Percentiles rank a stretch among this genome's conserved stretches.
These are phyloP conservation scores for Leccinum longicurvipes DNA, from an alignment of 768 basidiomycete genomes.

Conservation along the genomic window DNA sequence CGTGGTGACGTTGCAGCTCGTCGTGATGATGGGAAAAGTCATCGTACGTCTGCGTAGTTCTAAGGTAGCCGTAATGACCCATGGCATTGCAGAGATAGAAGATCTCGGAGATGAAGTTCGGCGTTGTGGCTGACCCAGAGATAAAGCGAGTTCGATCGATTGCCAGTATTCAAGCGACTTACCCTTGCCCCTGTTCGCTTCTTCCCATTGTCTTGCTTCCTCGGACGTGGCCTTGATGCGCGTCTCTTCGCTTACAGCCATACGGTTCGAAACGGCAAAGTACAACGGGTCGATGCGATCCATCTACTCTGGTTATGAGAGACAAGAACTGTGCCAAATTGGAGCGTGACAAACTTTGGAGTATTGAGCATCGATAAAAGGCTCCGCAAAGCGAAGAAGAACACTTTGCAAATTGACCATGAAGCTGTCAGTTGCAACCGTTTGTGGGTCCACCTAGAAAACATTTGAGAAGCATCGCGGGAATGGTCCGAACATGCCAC, in stretches of 20 bases:
- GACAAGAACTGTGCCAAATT: not conserved
- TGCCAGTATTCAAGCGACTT: not conserved
- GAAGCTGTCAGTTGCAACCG: constrained; percentile 88
- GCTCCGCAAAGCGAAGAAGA: constrained; percentile 82
- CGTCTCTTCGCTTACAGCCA: constrained; percentile 85
- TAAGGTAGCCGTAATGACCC: constrained; percentile 85
- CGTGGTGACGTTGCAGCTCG: constrained; percentile 74
- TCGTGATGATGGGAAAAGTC: constrained; percentile 72
- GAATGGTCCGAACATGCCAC: not conserved
- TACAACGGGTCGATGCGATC: constrained; percentile 87
- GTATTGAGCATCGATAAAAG: constrained; percentile 90
- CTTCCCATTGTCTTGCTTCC: constrained; percentile 74
- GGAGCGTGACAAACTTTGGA: constrained; percentile 59
- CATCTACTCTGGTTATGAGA: constrained; percentile 48
- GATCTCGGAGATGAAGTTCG: constrained; percentile 94
- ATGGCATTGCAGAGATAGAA: constrained; percentile 87
- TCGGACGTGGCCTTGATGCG: constrained; percentile 90
- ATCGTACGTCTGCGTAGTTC: constrained; percentile 73
- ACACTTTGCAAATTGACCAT: constrained; percentile 89
- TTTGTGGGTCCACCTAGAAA: constrained; percentile 71
- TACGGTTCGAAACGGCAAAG: constrained; percentile 66
- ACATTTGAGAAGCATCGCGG: not conserved
- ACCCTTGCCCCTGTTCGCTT: constrained; percentile 50
- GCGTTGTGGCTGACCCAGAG: constrained; percentile 47
- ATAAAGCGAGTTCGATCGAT: not conserved